Conservation (phyloP, 2,329 filamentous ascomycete species). For the Fusarium circinatum region DNA sequence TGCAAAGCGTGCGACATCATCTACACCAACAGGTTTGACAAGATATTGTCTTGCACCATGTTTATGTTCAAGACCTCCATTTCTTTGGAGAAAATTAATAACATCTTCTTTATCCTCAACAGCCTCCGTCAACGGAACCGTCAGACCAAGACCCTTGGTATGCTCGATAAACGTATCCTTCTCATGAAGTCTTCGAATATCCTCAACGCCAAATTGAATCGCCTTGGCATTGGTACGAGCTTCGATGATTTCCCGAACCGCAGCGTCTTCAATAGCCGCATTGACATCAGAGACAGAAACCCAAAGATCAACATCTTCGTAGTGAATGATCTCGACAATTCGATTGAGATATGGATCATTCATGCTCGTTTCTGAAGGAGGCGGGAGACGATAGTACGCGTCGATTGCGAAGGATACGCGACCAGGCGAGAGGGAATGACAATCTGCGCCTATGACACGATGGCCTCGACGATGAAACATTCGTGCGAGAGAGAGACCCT, state of each 20-base stretch:
- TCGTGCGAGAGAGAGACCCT: conserved; percentile 74
- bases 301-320: conserved; percentile 75
- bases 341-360: conserved; percentile 63
- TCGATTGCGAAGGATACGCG: conserved; percentile 67
- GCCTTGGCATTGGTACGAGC: conserved; percentile 66
- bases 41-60: conserved; percentile 62
- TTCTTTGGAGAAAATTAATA: conserved; percentile 59
- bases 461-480: conserved; percentile 72
- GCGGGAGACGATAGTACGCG: conserved; percentile 61
- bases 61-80: conserved; percentile 32
- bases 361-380: conserved; percentile 32
- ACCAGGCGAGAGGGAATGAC: conserved; percentile 62
- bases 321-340: conserved; percentile 67
- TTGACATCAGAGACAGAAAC: conserved; percentile 77
- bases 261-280: conserved; percentile 72
- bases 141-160: conserved; percentile 63
- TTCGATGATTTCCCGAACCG: conserved; percentile 71
- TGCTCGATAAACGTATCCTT: conserved; percentile 73
- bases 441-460: conserved; percentile 77
- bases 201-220: conserved; percentile 69
- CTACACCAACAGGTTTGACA: conserved; percentile 72
- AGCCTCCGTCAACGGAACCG: conserved; percentile 61
- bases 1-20: conserved; percentile 67
- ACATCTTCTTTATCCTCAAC: conserved; percentile 65
- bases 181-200: conserved; percentile 69